phyloP scores from a whole-genome alignment of 1,139 yeast genomes.

The Kazachstania sp. region DNA sequence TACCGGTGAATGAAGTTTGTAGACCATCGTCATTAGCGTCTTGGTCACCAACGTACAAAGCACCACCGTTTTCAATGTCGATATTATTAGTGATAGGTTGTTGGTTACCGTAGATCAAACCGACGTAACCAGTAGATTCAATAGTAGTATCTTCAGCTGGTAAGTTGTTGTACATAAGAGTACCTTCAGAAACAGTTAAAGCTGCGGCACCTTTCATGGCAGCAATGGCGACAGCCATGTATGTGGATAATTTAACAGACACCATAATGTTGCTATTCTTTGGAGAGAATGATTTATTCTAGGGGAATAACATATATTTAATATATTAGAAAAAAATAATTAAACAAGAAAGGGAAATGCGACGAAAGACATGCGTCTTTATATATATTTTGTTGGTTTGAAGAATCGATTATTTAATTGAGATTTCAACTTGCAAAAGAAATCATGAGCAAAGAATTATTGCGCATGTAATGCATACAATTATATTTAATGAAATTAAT shows the following conservation, averaged over 20 bases:
- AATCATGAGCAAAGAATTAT: too few species aligned
- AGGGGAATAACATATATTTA: too few species aligned
- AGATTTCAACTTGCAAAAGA: too few species aligned
- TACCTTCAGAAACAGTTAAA: not conserved
- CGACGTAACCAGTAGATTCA: slow-evolving; percentile 8
- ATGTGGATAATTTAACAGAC: not conserved
- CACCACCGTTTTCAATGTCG: slow-evolving; percentile 6
- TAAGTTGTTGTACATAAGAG: not conserved
- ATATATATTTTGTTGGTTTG: too few species aligned
- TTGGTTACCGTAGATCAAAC: slow-evolving; percentile 7
- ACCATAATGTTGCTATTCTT: not conserved
- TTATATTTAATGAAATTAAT: too few species aligned
- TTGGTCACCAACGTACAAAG: slow-evolving; percentile 11
- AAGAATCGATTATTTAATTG: too few species aligned
- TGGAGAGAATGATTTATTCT: too few species aligned
- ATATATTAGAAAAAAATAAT: too few species aligned
- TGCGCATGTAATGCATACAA: too few species aligned
- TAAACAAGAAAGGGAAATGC: too few species aligned
- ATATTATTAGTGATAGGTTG: slow-evolving; percentile 8
- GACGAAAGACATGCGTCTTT: too few species aligned
- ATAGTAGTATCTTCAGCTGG: slow-evolving; percentile 7
- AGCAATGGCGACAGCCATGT: not conserved
- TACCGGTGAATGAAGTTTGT: slow-evolving; percentile 3
- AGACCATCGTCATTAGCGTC: slow-evolving; percentile 5
- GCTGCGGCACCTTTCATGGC: not conserved